Conservation (phyloP, 2,329 filamentous ascomycete species). For the Myriosclerotinia curreyana region DNA sequence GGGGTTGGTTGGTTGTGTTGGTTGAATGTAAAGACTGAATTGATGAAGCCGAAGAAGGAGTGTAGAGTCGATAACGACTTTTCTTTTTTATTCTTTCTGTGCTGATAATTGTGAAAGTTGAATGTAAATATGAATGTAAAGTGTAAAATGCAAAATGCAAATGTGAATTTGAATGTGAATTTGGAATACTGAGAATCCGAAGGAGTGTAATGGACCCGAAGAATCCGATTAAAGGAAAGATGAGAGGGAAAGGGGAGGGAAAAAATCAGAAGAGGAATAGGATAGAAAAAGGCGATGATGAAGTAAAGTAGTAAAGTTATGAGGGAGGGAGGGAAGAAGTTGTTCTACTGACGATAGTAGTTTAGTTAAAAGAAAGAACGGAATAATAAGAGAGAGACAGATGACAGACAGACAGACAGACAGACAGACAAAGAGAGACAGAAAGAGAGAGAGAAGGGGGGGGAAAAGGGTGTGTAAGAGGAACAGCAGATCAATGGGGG, state of each 20-base stretch:
- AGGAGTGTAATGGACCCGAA: slow-evolving; percentile 47
- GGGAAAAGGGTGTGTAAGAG: neutral
- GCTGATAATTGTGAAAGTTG: neutral
- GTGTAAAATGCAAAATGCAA: neutral
- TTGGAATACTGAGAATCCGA: slow-evolving; percentile 33
- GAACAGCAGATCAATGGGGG: slow-evolving; percentile 4
- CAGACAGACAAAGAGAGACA: no score
- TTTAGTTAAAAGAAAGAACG: no score
- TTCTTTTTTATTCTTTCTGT: slow-evolving; percentile 5
- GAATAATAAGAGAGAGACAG: slow-evolving; percentile 19
- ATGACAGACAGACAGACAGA: neutral
- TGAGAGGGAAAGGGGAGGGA: slow-evolving; percentile 36
- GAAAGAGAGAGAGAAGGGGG: no score
- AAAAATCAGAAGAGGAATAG: slow-evolving; percentile 28
- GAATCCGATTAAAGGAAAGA: slow-evolving; percentile 40
- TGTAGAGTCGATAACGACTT: neutral
- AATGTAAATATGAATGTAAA: slow-evolving; percentile 17
- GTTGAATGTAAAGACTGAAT: slow-evolving; percentile 25
- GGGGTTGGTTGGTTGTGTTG: neutral
- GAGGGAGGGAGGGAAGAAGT: slow-evolving; percentile 13
- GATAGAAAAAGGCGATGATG: slow-evolving; percentile 18
- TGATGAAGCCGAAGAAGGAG: slow-evolving; percentile 1
- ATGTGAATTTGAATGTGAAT: slow-evolving; percentile 24
- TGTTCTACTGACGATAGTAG: no score
- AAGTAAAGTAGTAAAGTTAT: no score